Evolutionary conservation across 495 filamentous ascomycete species (phyloP).

Genomic region (Sphaerosporella brunnea): DNA sequence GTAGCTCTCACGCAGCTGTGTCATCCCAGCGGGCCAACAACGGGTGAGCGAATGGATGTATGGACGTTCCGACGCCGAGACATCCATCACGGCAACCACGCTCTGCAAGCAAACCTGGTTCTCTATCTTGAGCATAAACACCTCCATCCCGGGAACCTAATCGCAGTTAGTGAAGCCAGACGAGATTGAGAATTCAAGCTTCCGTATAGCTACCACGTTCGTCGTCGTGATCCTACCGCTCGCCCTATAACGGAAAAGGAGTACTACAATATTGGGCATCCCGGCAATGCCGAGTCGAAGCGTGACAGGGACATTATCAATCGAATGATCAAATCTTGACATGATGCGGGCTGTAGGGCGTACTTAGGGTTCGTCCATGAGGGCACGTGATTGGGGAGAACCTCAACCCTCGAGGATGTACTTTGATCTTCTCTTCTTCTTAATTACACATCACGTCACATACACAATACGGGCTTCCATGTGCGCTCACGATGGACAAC

Average conservation of each 20-base stretch:
- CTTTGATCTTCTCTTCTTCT: too few relatives aligned
- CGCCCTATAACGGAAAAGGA: background rate
- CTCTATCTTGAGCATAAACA: background rate
- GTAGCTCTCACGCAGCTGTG: too few relatives aligned
- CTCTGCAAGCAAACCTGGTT: background rate
- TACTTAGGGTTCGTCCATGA: too few relatives aligned
- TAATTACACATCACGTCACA: too few relatives aligned
- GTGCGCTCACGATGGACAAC: background rate
- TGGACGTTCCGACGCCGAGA: background rate
- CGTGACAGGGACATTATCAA: background rate
- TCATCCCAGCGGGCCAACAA: background rate
- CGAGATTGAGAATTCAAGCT: background rate
- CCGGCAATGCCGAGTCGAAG: background rate
- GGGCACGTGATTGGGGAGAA: too few relatives aligned
- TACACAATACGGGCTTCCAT: background rate
- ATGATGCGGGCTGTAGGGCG: too few relatives aligned
- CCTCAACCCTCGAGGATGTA: too few relatives aligned
- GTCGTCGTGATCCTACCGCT: background rate
- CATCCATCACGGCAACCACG: background rate
- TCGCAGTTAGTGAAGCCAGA: background rate
- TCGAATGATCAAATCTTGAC: background rate
- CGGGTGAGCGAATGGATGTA: background rate
- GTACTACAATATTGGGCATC: slow-evolving; percentile 2
- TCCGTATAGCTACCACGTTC: background rate
- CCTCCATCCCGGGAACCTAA: background rate